phyloP scores from a whole-genome alignment of 768 basidiomycete genomes.

The Hirschioporus abietinus region DNA sequence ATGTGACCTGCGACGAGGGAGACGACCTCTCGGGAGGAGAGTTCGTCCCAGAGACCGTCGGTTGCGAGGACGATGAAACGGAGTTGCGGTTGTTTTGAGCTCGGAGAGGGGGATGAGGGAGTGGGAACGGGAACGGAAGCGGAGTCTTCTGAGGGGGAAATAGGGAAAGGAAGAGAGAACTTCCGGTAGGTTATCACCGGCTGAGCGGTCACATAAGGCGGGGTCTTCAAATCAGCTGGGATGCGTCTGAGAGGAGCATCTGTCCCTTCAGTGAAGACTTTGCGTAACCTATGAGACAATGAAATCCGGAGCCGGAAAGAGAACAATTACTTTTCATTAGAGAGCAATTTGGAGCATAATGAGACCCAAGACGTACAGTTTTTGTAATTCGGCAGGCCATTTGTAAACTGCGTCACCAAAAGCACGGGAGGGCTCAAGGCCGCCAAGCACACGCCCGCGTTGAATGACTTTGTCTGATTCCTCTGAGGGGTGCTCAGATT shows the following conservation, averaged over 20 bases:
- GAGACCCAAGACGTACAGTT: slow-evolving; percentile 43
- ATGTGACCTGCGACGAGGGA: slow-evolving; percentile 81
- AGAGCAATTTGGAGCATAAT: neutral
- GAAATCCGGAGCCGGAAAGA: slow-evolving; percentile 1
- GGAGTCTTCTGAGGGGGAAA: slow-evolving; percentile 12
- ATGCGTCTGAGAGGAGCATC: slow-evolving; percentile 52
- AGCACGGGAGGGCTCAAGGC: slow-evolving; percentile 80
- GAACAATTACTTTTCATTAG: neutral
- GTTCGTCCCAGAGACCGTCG: slow-evolving; percentile 67
- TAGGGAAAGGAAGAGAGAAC: slow-evolving; percentile 44
- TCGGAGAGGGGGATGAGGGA: slow-evolving; percentile 19
- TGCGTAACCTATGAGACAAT: slow-evolving; percentile 42
- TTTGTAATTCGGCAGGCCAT: slow-evolving; percentile 70
- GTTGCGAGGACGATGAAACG: slow-evolving; percentile 89
- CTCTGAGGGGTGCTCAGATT: slow-evolving; percentile 74
- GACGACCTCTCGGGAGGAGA: slow-evolving; percentile 78
- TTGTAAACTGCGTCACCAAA: slow-evolving; percentile 92
- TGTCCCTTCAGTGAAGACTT: slow-evolving; percentile 64
- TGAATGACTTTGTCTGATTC: slow-evolving; percentile 71
- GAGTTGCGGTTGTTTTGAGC: slow-evolving; percentile 30
- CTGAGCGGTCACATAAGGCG: slow-evolving; percentile 85
- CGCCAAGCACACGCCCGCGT: slow-evolving; percentile 79
- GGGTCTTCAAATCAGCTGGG: slow-evolving; percentile 68
- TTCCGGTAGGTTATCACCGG: slow-evolving; percentile 81
- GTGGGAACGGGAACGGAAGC: slow-evolving; percentile 11